Percentiles rank a stretch among this genome's conserved stretches.
These are phyloP conservation scores for Rhizopus arrhizus DNA, from an alignment of 371 early-diverging fungal genomes.

Conservation along the genomic window DNA sequence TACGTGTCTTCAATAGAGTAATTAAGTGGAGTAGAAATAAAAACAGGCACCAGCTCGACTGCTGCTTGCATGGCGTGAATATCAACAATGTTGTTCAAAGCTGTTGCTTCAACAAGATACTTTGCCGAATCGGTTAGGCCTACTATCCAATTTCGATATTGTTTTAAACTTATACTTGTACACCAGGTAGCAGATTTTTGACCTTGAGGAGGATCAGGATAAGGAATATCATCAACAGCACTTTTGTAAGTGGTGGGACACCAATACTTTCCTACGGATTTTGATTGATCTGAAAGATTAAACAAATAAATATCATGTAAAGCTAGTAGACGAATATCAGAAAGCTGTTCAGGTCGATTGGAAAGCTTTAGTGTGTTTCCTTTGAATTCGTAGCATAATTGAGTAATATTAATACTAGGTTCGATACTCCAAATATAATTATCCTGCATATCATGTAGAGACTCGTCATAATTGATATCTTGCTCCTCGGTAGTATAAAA, in stretches of 20 bases:
- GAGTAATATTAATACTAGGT: too few relatives aligned
- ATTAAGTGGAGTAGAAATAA: background rate
- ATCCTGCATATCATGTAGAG: too few relatives aligned
- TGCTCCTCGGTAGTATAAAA: too few relatives aligned
- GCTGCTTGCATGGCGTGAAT: background rate
- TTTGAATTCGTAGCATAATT: constrained; percentile 5
- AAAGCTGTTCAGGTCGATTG: constrained; percentile 5
- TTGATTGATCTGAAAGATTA: too few relatives aligned
- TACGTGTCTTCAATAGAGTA: constrained; percentile 5
- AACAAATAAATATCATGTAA: constrained; percentile 8
- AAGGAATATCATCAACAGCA: too few relatives aligned
- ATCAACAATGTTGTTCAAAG: background rate
- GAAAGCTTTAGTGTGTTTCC: constrained; percentile 5
- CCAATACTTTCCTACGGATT: too few relatives aligned
- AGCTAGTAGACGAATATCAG: background rate
- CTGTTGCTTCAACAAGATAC: constrained; percentile 1
- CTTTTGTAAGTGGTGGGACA: too few relatives aligned
- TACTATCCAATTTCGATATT: background rate
- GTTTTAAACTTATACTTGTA: background rate
- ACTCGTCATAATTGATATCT: too few relatives aligned
- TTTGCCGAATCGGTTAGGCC: background rate
- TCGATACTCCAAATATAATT: too few relatives aligned
- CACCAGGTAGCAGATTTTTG: too few relatives aligned
- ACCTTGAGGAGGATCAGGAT: too few relatives aligned
- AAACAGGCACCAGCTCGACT: background rate